Evolutionary conservation across 208 protist genomes (phyloP).

Genomic region (Trypanosoma lewisi): DNA sequence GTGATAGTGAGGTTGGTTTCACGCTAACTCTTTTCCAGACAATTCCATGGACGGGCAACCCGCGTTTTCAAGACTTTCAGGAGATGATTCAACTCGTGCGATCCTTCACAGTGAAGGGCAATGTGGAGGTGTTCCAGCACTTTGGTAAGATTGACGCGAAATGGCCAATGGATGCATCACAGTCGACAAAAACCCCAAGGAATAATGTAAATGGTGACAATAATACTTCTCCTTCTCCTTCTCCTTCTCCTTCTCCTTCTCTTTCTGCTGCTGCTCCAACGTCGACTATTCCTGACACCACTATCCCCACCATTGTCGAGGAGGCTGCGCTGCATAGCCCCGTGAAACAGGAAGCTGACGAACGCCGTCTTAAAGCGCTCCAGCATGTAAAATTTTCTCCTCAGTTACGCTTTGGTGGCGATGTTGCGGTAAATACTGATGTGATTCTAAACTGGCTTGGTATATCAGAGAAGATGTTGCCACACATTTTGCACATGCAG

Average conservation of each 20-base stretch:
- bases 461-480: slow-evolving; percentile 83
- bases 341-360: slow-evolving; percentile 17
- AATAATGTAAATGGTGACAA: neutral
- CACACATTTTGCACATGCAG: slow-evolving; percentile 60
- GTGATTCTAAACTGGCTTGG: slow-evolving; percentile 89
- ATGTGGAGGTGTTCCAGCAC: slow-evolving; percentile 70
- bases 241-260: neutral
- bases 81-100: slow-evolving; percentile 73
- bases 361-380: slow-evolving; percentile 50
- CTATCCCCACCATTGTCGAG: neutral
- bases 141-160: slow-evolving; percentile 42
- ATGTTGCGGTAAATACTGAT: slow-evolving; percentile 87
- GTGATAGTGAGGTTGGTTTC: slow-evolving; percentile 58
- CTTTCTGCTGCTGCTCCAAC: too few relatives aligned
- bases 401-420: slow-evolving; percentile 85
- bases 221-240: neutral
- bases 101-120: slow-evolving; percentile 78
- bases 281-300: too few relatives aligned
- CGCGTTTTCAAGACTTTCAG: slow-evolving; percentile 84
- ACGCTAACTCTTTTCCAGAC: slow-evolving; percentile 70
- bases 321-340: neutral
- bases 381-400: slow-evolving; percentile 72
- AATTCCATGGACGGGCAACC: slow-evolving; percentile 88
- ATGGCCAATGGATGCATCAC: neutral
- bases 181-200: neutral